These are phyloP conservation scores for Diaporthe ampelina DNA, from an alignment of 2,329 filamentous ascomycete genomes.

Conservation along the genomic window DNA sequence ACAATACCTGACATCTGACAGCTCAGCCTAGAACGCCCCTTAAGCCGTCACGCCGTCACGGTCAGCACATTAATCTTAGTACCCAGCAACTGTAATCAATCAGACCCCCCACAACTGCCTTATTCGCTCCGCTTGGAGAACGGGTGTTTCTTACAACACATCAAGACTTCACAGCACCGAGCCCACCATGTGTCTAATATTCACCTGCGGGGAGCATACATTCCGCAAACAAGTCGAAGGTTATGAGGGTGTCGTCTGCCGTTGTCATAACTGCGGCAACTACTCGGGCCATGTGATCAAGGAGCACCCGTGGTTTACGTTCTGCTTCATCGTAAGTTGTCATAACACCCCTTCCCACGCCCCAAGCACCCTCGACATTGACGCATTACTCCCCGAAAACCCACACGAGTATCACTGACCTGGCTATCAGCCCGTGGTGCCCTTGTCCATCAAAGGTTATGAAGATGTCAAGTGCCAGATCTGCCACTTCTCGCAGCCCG, in stretches of 20 bases:
- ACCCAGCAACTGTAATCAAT: not conserved
- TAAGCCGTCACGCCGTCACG: not conserved
- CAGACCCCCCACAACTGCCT: not conserved
- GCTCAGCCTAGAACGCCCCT: not conserved
- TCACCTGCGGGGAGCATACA: conserved; percentile 56
- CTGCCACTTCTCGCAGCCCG: conserved; percentile 81
- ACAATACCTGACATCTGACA: not conserved
- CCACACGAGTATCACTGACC: conserved; percentile 7
- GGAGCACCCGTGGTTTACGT: conserved; percentile 81
- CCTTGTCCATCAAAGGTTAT: conserved; percentile 76
- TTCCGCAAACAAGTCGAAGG: conserved; percentile 72
- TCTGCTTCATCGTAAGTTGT: conserved; percentile 77
- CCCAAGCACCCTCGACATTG: not conserved
- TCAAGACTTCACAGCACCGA: conserved; percentile 13
- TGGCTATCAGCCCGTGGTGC: conserved; percentile 72
- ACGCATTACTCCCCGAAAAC: not conserved
- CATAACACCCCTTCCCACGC: not conserved
- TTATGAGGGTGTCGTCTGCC: conserved; percentile 73
- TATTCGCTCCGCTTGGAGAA: not conserved
- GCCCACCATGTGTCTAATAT: conserved; percentile 60
- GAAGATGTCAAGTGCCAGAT: conserved; percentile 80
- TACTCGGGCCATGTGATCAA: conserved; percentile 72
- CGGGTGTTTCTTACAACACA: not conserved
- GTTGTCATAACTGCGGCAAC: conserved; percentile 78
- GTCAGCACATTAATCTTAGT: not conserved